Evolutionary conservation across 129 eudicot genomes (phyloP).

Genomic region (Logfia minima): DNA sequence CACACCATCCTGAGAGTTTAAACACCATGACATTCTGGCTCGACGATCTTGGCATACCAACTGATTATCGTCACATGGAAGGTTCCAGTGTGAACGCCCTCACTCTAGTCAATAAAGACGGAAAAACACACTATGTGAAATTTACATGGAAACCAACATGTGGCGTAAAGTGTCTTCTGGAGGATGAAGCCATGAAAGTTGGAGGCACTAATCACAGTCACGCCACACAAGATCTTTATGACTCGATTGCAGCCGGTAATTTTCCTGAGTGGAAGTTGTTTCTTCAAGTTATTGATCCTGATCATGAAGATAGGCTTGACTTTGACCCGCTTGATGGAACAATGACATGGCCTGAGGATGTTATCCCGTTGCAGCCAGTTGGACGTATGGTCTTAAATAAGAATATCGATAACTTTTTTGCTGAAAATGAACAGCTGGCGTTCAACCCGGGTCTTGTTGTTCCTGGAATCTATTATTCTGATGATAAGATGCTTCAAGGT

Average conservation of each 20-base stretch:
- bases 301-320: slow-evolving; percentile 69
- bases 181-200: slow-evolving; percentile 60
- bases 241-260: slow-evolving; percentile 70
- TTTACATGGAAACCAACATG: slow-evolving; percentile 86
- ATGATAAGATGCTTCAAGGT: slow-evolving; percentile 80
- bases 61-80: slow-evolving; percentile 78
- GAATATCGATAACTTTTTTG: slow-evolving; percentile 80
- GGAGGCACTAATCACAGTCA: slow-evolving; percentile 84
- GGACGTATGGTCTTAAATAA: slow-evolving; percentile 78
- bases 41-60: slow-evolving; percentile 75
- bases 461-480: slow-evolving; percentile 73
- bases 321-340: slow-evolving; percentile 82
- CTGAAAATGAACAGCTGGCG: slow-evolving; percentile 75
- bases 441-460: slow-evolving; percentile 73
- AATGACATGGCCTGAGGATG: slow-evolving; percentile 79
- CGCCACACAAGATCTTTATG: slow-evolving; percentile 78
- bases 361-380: slow-evolving; percentile 77
- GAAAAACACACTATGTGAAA: slow-evolving; percentile 65
- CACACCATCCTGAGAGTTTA: slow-evolving; percentile 81
- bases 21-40: slow-evolving; percentile 72
- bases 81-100: slow-evolving; percentile 74
- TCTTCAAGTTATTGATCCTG: slow-evolving; percentile 72
- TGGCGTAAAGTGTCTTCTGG: slow-evolving; percentile 60
- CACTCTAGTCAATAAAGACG: slow-evolving; percentile 62
- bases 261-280: slow-evolving; percentile 74